Evolutionary conservation across 495 filamentous ascomycete species (phyloP).

Genomic region (Annulohypoxylon maeteangense): DNA sequence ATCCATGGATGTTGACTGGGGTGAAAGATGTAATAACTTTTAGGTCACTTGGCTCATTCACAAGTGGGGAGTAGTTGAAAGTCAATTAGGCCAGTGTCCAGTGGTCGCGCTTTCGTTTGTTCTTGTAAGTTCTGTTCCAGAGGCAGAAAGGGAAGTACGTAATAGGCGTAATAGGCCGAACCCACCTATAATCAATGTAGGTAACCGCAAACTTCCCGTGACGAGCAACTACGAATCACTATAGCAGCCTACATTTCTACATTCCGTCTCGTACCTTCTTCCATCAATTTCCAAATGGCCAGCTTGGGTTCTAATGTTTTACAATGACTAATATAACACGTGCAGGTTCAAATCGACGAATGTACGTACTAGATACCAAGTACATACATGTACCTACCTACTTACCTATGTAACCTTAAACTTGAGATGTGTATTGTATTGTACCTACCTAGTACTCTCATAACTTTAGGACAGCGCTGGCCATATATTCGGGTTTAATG

Average conservation of each 20-base stretch:
- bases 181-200: not conserved
- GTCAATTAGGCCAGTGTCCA: slow-evolving; percentile 19
- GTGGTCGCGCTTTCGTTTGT: slow-evolving; percentile 14
- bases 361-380: not conserved
- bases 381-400: not conserved
- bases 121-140: not conserved
- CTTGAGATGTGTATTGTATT: not conserved
- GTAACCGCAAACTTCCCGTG: not conserved
- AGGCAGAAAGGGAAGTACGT: slow-evolving; percentile 39
- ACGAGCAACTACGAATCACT: slow-evolving; percentile 6
- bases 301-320: not conserved
- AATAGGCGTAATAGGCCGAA: slow-evolving; percentile 9
- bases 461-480: no score
- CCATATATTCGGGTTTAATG: no score
- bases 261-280: not conserved
- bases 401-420: not conserved
- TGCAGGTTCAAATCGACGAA: not conserved
- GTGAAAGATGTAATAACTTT: not conserved
- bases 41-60: not conserved
- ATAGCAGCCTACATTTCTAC: not conserved
- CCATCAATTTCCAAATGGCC: not conserved
- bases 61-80: not conserved
- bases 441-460: no score
- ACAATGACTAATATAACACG: not conserved
- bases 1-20: not conserved